Conservation (phyloP, 306 rosid genomes). For the Trifolium repens region DNA sequence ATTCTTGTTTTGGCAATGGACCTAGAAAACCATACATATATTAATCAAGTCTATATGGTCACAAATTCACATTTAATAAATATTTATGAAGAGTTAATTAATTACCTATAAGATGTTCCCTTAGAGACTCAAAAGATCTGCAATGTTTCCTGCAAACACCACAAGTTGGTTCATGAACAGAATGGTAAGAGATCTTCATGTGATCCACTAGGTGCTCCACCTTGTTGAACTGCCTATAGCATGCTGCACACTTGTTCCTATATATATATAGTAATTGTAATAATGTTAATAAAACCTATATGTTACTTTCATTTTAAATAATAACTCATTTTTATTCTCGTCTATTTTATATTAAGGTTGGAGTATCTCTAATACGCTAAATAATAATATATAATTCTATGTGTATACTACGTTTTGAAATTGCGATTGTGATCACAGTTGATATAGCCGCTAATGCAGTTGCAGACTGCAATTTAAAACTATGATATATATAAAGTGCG, state of each 20-base stretch:
- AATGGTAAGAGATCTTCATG: conserved; percentile 91
- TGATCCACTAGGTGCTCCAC: conserved; percentile 96
- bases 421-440: background rate
- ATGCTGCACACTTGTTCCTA: conserved; percentile 95
- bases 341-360: background rate
- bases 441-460: background rate
- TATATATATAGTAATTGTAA: conserved; percentile 12
- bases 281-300: background rate
- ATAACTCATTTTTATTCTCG: too few relatives aligned
- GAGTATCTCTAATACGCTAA: background rate
- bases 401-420: background rate
- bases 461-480: conserved; percentile 21
- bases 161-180: conserved; percentile 88
- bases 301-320: too few relatives aligned
- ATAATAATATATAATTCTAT: background rate
- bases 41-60: background rate
- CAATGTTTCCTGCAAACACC: conserved; percentile 92
- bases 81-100: background rate
- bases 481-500: background rate
- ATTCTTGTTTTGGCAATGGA: conserved; percentile 89
- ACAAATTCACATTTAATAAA: conserved; percentile 14
- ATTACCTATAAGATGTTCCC: conserved; percentile 92
- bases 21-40: conserved; percentile 50
- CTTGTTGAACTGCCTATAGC: conserved; percentile 86
- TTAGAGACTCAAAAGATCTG: conserved; percentile 89